These are phyloP conservation scores for Carallia pectinifolia DNA, from an alignment of 345 rosid genomes.

Conservation along the genomic window DNA sequence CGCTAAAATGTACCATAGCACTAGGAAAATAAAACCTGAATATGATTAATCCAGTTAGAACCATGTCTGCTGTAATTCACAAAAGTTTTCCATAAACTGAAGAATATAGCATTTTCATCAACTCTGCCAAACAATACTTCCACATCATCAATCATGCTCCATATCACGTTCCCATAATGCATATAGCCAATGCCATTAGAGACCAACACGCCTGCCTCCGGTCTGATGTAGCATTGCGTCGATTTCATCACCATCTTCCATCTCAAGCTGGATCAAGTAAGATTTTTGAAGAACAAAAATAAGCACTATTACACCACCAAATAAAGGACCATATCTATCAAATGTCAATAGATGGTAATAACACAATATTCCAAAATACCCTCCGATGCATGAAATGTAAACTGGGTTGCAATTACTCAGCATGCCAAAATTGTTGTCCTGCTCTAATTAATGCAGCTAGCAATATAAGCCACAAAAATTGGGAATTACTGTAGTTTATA, in stretches of 20 bases:
- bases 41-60: background rate
- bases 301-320: background rate
- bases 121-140: background rate
- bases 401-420: too few species aligned
- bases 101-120: background rate
- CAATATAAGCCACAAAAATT: too few species aligned
- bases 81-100: background rate
- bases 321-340: background rate
- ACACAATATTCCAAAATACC: too few species aligned
- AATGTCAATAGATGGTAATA: background rate
- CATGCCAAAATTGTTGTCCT: too few species aligned
- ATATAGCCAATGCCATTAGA: background rate
- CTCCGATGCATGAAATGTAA: too few species aligned
- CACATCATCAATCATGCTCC: background rate
- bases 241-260: conserved; percentile 91
- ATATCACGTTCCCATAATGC: background rate
- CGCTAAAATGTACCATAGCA: too few species aligned
- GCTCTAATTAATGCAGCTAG: too few species aligned
- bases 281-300: background rate
- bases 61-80: background rate
- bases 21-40: too few species aligned
- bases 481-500: too few species aligned
- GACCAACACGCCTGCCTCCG: conserved; percentile 33
- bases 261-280: conserved; percentile 52
- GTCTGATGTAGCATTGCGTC: conserved; percentile 89